Conservation (phyloP, 1,284 basidiomycete species). For the Ustilago trichophora region DNA sequence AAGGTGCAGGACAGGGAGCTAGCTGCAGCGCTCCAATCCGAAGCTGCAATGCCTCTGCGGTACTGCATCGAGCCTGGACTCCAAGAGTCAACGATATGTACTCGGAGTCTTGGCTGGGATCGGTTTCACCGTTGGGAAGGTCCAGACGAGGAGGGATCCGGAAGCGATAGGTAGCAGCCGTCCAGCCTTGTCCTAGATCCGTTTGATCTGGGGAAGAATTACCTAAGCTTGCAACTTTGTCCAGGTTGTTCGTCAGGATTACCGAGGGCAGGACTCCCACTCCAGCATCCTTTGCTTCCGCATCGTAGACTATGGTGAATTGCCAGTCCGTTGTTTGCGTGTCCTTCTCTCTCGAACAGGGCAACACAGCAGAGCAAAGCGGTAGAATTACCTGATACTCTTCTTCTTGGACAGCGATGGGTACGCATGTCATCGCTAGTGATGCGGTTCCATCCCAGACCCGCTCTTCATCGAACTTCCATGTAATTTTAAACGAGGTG, state of each 20-base stretch:
- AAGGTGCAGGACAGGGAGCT: neutral
- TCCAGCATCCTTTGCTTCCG: neutral
- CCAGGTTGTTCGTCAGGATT: no score
- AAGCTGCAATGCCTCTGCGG: no score
- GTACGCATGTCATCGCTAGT: neutral
- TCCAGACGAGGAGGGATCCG: no score
- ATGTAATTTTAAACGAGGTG: neutral
- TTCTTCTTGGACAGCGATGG: neutral
- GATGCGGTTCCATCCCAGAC: slow-evolving; percentile 20
- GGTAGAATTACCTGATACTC: neutral
- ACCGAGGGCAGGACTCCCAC: neutral
- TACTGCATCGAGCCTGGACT: no score
- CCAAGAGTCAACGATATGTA: no score
- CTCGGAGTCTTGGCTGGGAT: no score
- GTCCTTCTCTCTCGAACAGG: no score
- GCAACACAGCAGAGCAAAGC: slow-evolving; percentile 19
- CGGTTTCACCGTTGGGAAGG: no score
- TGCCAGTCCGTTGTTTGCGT: neutral
- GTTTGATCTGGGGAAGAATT: no score
- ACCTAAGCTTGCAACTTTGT: no score
- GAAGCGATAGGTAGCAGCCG: no score
- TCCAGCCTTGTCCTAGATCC: slow-evolving; percentile 8
- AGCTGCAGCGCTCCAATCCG: slow-evolving; percentile 29
- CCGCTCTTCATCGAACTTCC: slow-evolving; percentile 14
- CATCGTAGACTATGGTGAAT: slow-evolving; percentile 13